Evolutionary conservation across 1,139 yeast species (phyloP), one percentile per base, ranked within the genome.

Genomic region (Suhomyces anneliseae): DNA sequence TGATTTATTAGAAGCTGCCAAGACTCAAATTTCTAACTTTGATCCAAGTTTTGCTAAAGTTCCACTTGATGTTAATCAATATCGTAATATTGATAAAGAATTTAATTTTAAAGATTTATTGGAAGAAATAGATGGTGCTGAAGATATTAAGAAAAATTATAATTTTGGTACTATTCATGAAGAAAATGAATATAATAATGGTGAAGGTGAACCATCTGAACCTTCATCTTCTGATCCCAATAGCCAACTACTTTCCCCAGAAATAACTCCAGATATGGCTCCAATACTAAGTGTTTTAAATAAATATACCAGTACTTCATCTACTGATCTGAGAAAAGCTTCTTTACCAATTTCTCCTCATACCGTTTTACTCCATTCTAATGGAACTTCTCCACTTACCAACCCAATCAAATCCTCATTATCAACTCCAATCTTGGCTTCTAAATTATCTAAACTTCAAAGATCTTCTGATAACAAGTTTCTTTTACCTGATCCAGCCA

Each of bases 41-140:
- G 72, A 76, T 52, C 62, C 76, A 9, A 67, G 66, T 9, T 83
- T 82, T 59, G 74, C 83, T 7, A 66, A 71, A 38, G 68, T 79
- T 11, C 82, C 81, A 24, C 67, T 83, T 24, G 78, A 82, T 58
- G 79, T 84, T 27, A 83, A 82, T 51, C 72, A 69, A 39, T 83
- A 82, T 58, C 70, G 89, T 56, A 74, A 82, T 54, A 76, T 83
- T 35, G 85, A 81, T 47, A 68, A 68, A 43, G 85, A 81, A 1
- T 83, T 76, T 56, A 70, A 71, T 54, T 83, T 83, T 56, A 72
- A 72, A 45, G 63, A 66, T n/a, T 63, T 68, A 55, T 40, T 50
- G 34, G 40, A 34, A 26, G 57, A 51, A 10, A 24, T 44, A 12
- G 51, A 47, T n/a, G 19, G 29, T 39, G 24, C 24, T 4, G 43